phyloP scores from a whole-genome alignment of 2,329 filamentous ascomycete genomes.

The Talaromyces sp. region DNA sequence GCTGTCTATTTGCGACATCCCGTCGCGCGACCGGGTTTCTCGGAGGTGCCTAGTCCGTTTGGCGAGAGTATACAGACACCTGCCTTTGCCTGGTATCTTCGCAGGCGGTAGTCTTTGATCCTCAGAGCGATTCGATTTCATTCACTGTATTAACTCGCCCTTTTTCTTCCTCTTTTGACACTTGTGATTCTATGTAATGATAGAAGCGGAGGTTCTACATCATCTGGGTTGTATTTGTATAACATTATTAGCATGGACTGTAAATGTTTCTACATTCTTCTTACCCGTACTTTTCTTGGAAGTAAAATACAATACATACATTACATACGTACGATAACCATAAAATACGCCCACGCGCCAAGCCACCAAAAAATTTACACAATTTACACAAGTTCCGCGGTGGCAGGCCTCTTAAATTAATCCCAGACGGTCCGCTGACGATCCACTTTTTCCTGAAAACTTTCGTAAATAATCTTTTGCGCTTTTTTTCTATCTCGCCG shows the following conservation, averaged over 20 bases:
- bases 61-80: constrained; percentile 66
- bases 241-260: constrained; percentile 2
- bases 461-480: constrained; percentile 1
- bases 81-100: constrained; percentile 92
- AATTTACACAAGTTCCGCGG: background rate
- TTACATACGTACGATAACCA: background rate
- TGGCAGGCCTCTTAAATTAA: constrained; percentile 1
- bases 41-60: constrained; percentile 85
- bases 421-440: background rate
- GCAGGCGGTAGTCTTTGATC: constrained; percentile 58
- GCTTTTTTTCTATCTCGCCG: background rate
- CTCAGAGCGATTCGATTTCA: constrained; percentile 5
- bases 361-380: constrained; percentile 7
- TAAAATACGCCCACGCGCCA: background rate
- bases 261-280: background rate
- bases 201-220: background rate
- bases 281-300: background rate
- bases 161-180: constrained; percentile 21
- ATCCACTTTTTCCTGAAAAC: background rate
- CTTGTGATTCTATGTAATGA: background rate
- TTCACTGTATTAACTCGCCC: constrained; percentile 37
- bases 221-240: constrained; percentile 6
- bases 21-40: constrained; percentile 74
- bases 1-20: constrained; percentile 94
- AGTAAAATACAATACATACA: background rate